Conservation (phyloP, 116 monocot genomes). For the Dioscorea cayenensis region DNA sequence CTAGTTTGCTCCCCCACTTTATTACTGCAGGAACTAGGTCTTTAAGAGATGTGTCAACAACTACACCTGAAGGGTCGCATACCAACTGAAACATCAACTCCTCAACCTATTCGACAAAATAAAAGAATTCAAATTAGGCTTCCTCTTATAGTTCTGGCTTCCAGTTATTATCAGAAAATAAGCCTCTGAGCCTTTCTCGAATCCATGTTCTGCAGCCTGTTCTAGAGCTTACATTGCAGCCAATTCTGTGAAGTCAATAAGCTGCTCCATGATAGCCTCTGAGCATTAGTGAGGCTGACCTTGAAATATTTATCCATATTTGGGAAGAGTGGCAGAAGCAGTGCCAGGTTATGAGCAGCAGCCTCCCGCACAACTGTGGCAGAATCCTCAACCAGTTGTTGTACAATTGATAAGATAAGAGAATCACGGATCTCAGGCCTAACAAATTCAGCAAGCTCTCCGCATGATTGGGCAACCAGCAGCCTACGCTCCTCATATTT, state of each 20-base stretch:
- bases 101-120: slow-evolving; percentile 74
- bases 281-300: slow-evolving; percentile 95
- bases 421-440: slow-evolving; percentile 98
- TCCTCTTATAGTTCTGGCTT: slow-evolving; percentile 3
- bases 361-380: slow-evolving; percentile 93
- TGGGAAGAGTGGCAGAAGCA: slow-evolving; percentile 96
- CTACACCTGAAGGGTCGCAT: slow-evolving; percentile 91
- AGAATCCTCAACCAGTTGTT: slow-evolving; percentile 93
- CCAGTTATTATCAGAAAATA: slow-evolving; percentile 11
- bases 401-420: slow-evolving; percentile 93
- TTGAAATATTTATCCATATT: slow-evolving; percentile 99
- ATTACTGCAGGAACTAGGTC: slow-evolving; percentile 81
- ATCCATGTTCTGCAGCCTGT: slow-evolving; percentile 49
- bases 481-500: slow-evolving; percentile 95
- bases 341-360: slow-evolving; percentile 90
- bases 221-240: slow-evolving; percentile 88
- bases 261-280: slow-evolving; percentile 92
- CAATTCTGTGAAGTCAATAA: slow-evolving; percentile 80
- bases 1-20: slow-evolving; percentile 90
- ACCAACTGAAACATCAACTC: slow-evolving; percentile 90
- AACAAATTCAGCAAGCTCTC: slow-evolving; percentile 94
- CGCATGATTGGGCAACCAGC: slow-evolving; percentile 97
- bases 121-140: slow-evolving; percentile 11
- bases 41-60: slow-evolving; percentile 81
- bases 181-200: slow-evolving; percentile 39